Evolutionary conservation across 2,329 filamentous ascomycete genomes (phyloP).

Genomic region (Capronia americana): DNA sequence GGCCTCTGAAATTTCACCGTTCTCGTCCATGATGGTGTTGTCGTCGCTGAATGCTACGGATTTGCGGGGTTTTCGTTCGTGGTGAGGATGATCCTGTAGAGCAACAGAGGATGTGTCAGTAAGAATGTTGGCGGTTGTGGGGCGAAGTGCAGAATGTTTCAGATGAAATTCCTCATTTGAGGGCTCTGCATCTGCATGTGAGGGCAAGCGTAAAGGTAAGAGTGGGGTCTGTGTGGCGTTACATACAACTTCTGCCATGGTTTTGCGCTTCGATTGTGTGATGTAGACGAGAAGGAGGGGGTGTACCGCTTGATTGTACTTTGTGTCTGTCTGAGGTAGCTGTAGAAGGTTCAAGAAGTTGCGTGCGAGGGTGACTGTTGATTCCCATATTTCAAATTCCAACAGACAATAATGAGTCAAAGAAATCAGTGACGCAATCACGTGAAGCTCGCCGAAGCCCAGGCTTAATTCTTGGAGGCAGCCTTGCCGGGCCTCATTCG

Average conservation of each 20-base stretch:
- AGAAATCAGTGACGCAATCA: constrained; percentile 22
- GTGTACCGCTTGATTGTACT: neutral
- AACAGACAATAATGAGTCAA: constrained; percentile 28
- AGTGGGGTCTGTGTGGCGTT: constrained; percentile 36
- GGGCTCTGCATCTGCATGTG: constrained; percentile 19
- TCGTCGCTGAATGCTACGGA: constrained; percentile 93
- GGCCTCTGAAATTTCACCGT: constrained; percentile 81
- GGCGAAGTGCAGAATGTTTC: constrained; percentile 35
- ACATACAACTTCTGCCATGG: constrained; percentile 41
- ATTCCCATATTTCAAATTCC: constrained; percentile 22
- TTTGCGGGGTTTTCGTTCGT: constrained; percentile 79
- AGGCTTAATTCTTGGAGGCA: neutral
- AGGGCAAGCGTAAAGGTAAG: constrained; percentile 1
- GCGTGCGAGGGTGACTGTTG: neutral
- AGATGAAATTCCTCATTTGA: constrained; percentile 25
- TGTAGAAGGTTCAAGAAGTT: constrained; percentile 27
- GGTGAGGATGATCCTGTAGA: constrained; percentile 35
- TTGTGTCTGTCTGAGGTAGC: constrained; percentile 14
- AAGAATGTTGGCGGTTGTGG: constrained; percentile 28
- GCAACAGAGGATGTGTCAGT: constrained; percentile 23
- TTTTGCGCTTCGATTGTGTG: constrained; percentile 19
- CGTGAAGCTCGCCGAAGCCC: constrained; percentile 11
- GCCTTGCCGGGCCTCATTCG: constrained; percentile 6
- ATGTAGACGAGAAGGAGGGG: constrained; percentile 4
- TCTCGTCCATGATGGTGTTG: constrained; percentile 83